Base-by-base conservation (phyloP, 352 stramenopile species). In the Pythium rhizo-oryzae region DNA sequence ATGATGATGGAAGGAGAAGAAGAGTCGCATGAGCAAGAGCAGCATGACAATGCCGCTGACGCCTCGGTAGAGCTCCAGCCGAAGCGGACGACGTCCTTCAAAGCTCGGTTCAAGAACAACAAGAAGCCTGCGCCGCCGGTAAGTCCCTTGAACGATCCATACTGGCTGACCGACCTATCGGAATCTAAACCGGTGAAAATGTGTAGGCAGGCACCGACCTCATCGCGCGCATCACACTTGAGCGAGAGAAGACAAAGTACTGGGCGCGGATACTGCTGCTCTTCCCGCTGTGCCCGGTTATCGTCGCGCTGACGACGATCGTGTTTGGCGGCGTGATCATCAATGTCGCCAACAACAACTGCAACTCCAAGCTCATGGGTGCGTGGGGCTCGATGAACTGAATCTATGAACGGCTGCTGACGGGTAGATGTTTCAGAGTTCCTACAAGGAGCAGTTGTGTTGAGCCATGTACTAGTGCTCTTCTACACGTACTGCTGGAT, bases 401-500 rank as follows among this genome's bases (percentile, higher is more conserved):
- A n/a, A n/a, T n/a, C n/a, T n/a, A n/a, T n/a, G n/a, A n/a, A n/a
- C n/a, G n/a, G n/a, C n/a, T n/a, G n/a, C n/a, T n/a, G n/a, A n/a
- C n/a, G n/a, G n/a, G n/a, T n/a, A n/a, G n/a, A n/a, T n/a, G n/a
- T n/a, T n/a, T n/a, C n/a, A 92, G 84, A 71, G 54, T 90, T 90
- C 50, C 52, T 92, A 62, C 81, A 88, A 52, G 84, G 84, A 43
- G 82, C 84, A 1, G 82, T 92, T 16, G 71, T 83, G 47, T 60
- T 92, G 28, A 91, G 82, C 65, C 82, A 92, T 59, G 46, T 90
- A 25, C 71, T 89, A 9, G 76, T 91, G 16, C 66, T 80, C 46
- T 92, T 92, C 60, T 92, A 84, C 62, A 75, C 84, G 46, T 91
- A 90, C 51, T 89, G 80, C 60, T 92, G 82, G 84, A 90, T 91